These are phyloP conservation scores for Yarrowia galli DNA, from an alignment of 1,139 yeast species.

Conservation along the genomic window DNA sequence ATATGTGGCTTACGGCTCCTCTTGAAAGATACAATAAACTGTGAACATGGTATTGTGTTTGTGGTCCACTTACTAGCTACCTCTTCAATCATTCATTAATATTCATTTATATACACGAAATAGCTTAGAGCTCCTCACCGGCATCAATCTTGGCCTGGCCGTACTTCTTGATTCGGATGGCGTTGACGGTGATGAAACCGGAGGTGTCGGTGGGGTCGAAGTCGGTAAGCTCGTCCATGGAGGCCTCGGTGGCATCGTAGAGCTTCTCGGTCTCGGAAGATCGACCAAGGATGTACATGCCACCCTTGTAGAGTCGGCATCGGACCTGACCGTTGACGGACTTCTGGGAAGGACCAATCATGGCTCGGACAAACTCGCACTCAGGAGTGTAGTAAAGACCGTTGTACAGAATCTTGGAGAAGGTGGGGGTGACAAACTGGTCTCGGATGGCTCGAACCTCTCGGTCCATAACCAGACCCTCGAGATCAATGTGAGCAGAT, in stretches of 20 bases:
- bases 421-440: constrained; percentile 90
- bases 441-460: constrained; percentile 98
- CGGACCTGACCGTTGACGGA: constrained; percentile 97
- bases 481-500: constrained; percentile 92
- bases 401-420: constrained; percentile 89
- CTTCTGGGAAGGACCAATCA: constrained; percentile 92
- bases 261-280: constrained; percentile 93
- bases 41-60: too few relatives aligned
- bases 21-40: too few relatives aligned
- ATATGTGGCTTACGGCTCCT: too few relatives aligned
- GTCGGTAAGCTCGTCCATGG: constrained; percentile 99
- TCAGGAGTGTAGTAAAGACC: constrained; percentile 99
- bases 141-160: constrained; percentile 93
- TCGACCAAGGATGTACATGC: constrained; percentile 85
- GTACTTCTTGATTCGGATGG: constrained; percentile 96
- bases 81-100: neutral
- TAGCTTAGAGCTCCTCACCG: constrained; percentile 59
- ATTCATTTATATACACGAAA: constrained; percentile 4
- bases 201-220: constrained; percentile 96
- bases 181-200: constrained; percentile 97
- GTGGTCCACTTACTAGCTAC: neutral
- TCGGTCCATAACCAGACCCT: constrained; percentile 95
- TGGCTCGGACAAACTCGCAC: constrained; percentile 92
- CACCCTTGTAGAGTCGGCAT: constrained; percentile 92
- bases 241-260: constrained; percentile 96